phyloP scores from a whole-genome alignment of 805 yeast species.

The Candida ortonii region DNA sequence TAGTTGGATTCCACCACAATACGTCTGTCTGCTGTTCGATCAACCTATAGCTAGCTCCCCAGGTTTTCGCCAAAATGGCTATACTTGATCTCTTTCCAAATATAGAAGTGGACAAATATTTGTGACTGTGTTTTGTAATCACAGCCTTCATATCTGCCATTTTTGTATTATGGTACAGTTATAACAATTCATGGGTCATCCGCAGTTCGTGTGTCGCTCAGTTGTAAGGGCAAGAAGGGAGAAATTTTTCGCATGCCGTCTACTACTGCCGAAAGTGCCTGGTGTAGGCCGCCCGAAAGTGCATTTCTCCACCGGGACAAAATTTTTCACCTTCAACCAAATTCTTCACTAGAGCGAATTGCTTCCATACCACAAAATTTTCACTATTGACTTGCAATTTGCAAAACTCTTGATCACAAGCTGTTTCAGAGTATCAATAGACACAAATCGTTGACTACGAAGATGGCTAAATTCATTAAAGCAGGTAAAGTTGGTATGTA shows the following conservation, averaged over 20 bases:
- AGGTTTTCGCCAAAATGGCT: slow-evolving; percentile 4
- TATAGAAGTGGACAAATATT: neutral
- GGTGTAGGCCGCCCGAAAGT: neutral
- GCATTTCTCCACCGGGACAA: slow-evolving; percentile 4
- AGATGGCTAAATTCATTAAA: slow-evolving; percentile 98
- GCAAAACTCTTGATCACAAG: slow-evolving; percentile 6
- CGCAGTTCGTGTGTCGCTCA: no score
- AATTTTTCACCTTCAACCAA: slow-evolving; percentile 16
- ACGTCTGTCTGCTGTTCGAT: no score
- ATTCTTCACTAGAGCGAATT: slow-evolving; percentile 9
- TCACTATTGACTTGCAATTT: neutral
- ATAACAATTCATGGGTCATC: no score
- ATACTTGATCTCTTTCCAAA: no score
- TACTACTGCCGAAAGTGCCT: no score
- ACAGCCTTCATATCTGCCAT: no score
- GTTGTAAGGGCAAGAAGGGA: no score
- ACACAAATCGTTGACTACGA: slow-evolving; percentile 24
- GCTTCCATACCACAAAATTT: neutral
- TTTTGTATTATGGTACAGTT: no score
- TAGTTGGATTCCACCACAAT: no score
- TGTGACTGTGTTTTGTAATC: slow-evolving; percentile 24
- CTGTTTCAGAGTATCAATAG: slow-evolving; percentile 8
- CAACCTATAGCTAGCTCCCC: slow-evolving; percentile 8
- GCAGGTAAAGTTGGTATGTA: slow-evolving; percentile 99
- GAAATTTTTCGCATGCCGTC: slow-evolving; percentile 11